Percentiles rank a stretch among this genome's conserved stretches.
Evolutionary conservation across 139 green algal genomes (phyloP).

Genomic region (Penium margaritaceum): DNA sequence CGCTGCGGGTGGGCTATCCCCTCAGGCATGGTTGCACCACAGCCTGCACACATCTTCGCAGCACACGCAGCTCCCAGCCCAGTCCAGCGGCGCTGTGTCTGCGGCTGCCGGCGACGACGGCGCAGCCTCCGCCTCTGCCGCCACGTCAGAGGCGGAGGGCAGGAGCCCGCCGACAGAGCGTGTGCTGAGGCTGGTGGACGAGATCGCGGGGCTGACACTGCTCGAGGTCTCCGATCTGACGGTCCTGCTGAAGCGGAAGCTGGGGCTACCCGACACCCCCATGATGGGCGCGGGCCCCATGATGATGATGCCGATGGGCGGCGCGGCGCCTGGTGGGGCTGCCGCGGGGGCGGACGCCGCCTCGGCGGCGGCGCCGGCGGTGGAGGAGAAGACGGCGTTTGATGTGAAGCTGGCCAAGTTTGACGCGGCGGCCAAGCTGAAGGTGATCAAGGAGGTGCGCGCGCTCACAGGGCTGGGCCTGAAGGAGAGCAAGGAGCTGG

Average conservation of each 20-base stretch:
- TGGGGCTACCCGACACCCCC: slow-evolving; percentile 23
- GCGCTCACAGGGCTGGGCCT: slow-evolving; percentile 81
- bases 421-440: slow-evolving; percentile 85
- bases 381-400: slow-evolving; percentile 78
- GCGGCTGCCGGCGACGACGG: no score
- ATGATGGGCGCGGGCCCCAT: slow-evolving; percentile 31
- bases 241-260: slow-evolving; percentile 25
- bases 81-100: no score
- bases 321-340: slow-evolving; percentile 10
- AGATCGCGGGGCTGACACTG: slow-evolving; percentile 44
- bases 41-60: no score
- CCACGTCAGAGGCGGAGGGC: slow-evolving; percentile 11
- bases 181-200: slow-evolving; percentile 39
- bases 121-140: not conserved
- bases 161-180: slow-evolving; percentile 25
- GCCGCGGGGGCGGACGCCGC: slow-evolving; percentile 37
- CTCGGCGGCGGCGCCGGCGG: slow-evolving; percentile 41
- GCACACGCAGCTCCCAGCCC: no score
- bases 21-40: no score
- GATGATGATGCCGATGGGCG: slow-evolving; percentile 11
- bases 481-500: slow-evolving; percentile 97
- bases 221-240: slow-evolving; percentile 48
- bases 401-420: slow-evolving; percentile 89
- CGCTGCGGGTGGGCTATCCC: no score
- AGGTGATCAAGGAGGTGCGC: slow-evolving; percentile 98